A percentile compares a stretch with the other conserved stretches of the same genome.
phyloP scores from a whole-genome alignment of 2,329 filamentous ascomycete genomes.

The Stylonectria norvegica region DNA sequence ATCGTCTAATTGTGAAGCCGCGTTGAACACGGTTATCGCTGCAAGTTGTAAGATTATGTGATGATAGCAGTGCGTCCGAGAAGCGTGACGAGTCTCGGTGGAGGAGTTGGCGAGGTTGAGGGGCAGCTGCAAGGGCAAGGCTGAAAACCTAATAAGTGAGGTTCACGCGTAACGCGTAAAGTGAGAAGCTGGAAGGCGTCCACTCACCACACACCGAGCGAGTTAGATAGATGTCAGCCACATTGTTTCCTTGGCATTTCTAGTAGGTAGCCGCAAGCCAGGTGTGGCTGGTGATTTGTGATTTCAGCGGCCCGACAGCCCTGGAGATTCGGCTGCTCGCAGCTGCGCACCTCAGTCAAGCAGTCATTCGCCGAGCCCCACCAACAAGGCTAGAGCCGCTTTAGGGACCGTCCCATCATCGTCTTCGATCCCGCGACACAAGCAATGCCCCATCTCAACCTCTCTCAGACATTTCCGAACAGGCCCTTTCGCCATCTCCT shows the following conservation, averaged over 20 bases:
- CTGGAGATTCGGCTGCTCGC: too few relatives aligned
- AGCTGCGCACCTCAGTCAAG: not conserved
- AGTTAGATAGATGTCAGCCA: not conserved
- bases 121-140: constrained; percentile 23
- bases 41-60: constrained; percentile 1
- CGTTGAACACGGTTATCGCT: not conserved
- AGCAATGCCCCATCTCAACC: not conserved
- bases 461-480: not conserved
- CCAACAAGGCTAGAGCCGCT: not conserved
- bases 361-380: too few relatives aligned
- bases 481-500: not conserved
- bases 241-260: not conserved
- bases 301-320: too few relatives aligned
- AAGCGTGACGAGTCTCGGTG: not conserved
- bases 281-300: not conserved
- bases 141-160: constrained; percentile 24
- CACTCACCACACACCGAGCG: not conserved
- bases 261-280: not conserved
- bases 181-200: constrained; percentile 17
- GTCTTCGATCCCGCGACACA: not conserved
- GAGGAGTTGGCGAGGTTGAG: constrained; percentile 15
- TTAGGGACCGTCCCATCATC: not conserved
- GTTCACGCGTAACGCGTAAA: constrained; percentile 40
- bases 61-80: not conserved
- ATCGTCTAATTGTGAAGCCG: constrained; percentile 17